phyloP scores from a whole-genome alignment of 495 filamentous ascomycete species.

The Penicillium parvum region DNA sequence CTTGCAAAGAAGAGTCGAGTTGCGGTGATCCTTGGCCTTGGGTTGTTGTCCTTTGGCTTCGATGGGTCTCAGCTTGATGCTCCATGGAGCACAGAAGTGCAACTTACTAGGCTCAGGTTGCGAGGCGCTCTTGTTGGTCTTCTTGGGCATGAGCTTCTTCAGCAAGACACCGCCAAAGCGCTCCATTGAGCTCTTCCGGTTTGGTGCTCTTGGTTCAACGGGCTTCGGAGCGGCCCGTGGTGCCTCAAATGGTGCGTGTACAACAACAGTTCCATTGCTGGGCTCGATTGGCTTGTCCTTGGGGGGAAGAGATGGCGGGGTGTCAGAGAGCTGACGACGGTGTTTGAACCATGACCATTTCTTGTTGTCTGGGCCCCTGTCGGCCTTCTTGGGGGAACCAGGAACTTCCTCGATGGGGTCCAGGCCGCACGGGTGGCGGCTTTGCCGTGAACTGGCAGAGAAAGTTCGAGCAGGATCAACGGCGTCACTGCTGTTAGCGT shows the following conservation, averaged over 20 bases:
- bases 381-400: conserved; percentile 24
- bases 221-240: neutral
- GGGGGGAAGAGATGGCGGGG: conserved; percentile 11
- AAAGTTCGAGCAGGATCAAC: conserved; percentile 2
- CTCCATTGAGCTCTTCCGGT: conserved; percentile 26
- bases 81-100: neutral
- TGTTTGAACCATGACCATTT: conserved; percentile 66
- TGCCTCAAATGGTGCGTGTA: conserved; percentile 16
- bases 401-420: conserved; percentile 32
- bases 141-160: conserved; percentile 33
- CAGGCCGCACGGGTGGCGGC: conserved; percentile 17
- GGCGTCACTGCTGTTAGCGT: neutral
- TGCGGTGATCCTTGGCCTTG: conserved; percentile 7
- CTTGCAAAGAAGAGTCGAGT: conserved; percentile 13
- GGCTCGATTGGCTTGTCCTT: conserved; percentile 24
- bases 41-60: conserved; percentile 1
- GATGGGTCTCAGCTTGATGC: neutral
- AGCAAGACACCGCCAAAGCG: conserved; percentile 24
- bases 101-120: conserved; percentile 21
- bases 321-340: conserved; percentile 40
- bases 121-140: conserved; percentile 20
- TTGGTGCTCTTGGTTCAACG: neutral
- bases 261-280: conserved; percentile 24
- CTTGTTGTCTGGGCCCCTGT: conserved; percentile 37
- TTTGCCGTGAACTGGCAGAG: conserved; percentile 18